Conservation (phyloP, 345 rosid genomes). For the Hibiscus mutabilis region DNA sequence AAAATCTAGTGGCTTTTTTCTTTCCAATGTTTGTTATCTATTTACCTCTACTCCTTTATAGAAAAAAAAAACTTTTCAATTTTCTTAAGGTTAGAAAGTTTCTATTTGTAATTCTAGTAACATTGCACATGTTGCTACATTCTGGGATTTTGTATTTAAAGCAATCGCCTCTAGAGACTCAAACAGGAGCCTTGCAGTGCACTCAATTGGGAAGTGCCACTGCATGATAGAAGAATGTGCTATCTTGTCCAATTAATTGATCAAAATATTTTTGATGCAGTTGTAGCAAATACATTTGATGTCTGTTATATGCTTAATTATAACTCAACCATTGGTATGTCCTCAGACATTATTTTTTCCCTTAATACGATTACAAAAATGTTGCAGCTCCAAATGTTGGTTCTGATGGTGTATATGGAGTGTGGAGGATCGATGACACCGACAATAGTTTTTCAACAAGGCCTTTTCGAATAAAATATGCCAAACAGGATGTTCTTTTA, state of each 20-base stretch:
- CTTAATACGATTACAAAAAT: neutral
- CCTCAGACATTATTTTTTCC: neutral
- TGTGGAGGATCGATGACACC: slow-evolving; percentile 77
- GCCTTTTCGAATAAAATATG: slow-evolving; percentile 83
- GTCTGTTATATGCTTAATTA: neutral
- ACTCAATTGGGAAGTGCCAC: neutral
- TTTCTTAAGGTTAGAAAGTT: neutral
- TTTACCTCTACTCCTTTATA: neutral
- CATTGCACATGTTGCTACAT: neutral
- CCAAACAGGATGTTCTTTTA: slow-evolving; percentile 81
- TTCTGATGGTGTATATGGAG: slow-evolving; percentile 48
- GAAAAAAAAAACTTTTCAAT: neutral
- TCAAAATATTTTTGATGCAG: neutral
- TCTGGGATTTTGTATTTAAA: neutral
- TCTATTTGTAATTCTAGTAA: neutral
- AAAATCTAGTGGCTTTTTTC: neutral
- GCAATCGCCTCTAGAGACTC: neutral
- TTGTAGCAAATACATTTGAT: neutral
- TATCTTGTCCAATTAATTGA: neutral
- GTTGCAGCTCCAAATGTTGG: slow-evolving; percentile 58
- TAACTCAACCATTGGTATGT: neutral
- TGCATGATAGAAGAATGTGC: neutral
- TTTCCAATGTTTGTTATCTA: neutral
- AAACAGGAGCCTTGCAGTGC: neutral
- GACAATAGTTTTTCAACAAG: slow-evolving; percentile 85